These are phyloP conservation scores for Hericium rajendrae DNA, from an alignment of 768 basidiomycete species.

Conservation along the genomic window DNA sequence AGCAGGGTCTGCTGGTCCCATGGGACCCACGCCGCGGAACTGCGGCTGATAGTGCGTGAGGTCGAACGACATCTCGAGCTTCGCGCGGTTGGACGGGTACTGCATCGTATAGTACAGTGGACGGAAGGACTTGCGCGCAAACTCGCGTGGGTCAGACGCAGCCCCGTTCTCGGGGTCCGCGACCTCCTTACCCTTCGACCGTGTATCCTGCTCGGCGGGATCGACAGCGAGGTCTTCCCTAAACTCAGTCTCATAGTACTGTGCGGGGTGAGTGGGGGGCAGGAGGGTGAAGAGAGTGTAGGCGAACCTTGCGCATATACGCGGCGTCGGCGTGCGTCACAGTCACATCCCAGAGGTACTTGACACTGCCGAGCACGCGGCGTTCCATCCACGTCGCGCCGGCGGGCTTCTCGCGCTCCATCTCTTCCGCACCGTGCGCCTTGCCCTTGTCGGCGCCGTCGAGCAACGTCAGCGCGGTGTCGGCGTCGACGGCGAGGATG, in stretches of 20 bases:
- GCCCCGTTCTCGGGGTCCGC: conserved; percentile 18
- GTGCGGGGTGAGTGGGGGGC: neutral
- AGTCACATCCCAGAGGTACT: conserved; percentile 37
- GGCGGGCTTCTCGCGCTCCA: conserved; percentile 6
- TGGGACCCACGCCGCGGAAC: conserved; percentile 24
- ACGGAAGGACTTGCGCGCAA: conserved; percentile 30
- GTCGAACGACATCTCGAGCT: conserved; percentile 46
- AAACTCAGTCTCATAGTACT: conserved; percentile 34
- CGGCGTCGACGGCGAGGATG: conserved; percentile 34
- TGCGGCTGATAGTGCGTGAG: conserved; percentile 39
- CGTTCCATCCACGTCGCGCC: conserved; percentile 30
- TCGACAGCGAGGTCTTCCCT: conserved; percentile 20
- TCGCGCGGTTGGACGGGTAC: conserved; percentile 32
- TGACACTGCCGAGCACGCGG: conserved; percentile 32
- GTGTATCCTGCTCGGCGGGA: conserved; percentile 16
- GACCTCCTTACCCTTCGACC: conserved; percentile 13
- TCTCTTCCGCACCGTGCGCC: no score
- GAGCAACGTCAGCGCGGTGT: conserved; percentile 33
- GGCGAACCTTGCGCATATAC: conserved; percentile 36
- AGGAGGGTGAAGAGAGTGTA: neutral
- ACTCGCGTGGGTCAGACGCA: conserved; percentile 21
- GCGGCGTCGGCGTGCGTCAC: conserved; percentile 39
- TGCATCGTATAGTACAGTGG: conserved; percentile 39
- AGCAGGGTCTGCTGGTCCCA: conserved; percentile 14
- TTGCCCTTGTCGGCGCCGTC: conserved; percentile 12